Evolutionary conservation across 768 basidiomycete genomes (phyloP).

Genomic region (Steccherinum ochraceum): DNA sequence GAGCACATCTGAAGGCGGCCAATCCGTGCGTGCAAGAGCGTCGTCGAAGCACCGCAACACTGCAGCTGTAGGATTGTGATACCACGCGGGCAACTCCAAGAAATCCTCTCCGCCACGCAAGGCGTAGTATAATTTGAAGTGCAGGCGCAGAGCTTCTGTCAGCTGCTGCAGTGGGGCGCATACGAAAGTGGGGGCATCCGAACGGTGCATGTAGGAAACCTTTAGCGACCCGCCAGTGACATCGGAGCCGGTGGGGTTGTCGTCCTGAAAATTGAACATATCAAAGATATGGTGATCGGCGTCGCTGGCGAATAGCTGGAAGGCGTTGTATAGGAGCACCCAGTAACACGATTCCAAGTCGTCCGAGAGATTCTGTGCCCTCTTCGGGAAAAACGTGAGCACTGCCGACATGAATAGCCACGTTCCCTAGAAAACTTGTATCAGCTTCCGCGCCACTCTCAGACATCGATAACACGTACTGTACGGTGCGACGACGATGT

Average conservation of each 20-base stretch:
- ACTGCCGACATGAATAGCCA: conserved; percentile 8
- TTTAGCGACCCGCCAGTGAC: no score
- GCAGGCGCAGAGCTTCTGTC: neutral
- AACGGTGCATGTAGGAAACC: no score
- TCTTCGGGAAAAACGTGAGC: conserved; percentile 4
- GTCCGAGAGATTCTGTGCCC: conserved; percentile 7
- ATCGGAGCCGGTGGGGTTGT: no score
- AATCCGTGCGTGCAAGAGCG: no score
- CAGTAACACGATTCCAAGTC: conserved; percentile 12
- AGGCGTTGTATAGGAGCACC: conserved; percentile 5
- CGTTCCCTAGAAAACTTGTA: conserved; percentile 5
- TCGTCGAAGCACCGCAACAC: no score
- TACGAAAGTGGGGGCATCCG: no score
- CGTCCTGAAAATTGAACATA: no score
- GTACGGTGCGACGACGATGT: neutral
- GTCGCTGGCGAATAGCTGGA: conserved; percentile 2
- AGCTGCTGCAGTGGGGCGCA: neutral
- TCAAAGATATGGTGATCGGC: neutral
- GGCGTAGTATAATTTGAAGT: no score
- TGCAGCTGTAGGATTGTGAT: no score
- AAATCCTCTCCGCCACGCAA: no score
- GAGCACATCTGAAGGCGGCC: no score
- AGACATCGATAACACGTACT: neutral
- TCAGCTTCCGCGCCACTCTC: neutral
- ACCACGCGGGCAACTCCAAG: no score